phyloP scores from a whole-genome alignment of 2,329 filamentous ascomycete genomes.

The Ceratocystis cacaofunesta region DNA sequence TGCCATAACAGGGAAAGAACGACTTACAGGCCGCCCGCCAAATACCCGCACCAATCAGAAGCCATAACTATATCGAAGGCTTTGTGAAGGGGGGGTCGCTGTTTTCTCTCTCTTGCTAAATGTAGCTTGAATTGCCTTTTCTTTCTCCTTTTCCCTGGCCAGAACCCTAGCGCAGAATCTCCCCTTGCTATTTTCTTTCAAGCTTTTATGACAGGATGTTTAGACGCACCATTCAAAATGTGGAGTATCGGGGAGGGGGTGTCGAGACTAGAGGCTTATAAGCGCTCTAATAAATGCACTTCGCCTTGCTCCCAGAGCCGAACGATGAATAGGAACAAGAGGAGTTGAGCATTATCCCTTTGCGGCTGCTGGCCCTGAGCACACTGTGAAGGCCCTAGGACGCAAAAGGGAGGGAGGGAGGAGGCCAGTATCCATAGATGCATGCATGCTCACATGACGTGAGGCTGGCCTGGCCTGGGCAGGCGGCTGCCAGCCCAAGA shows the following conservation, averaged over 20 bases:
- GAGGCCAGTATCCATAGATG: neutral
- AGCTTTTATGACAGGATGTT: neutral
- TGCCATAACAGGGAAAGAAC: neutral
- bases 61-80: neutral
- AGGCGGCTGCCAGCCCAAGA: neutral
- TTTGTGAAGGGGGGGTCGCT: neutral
- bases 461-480: neutral
- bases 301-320: neutral
- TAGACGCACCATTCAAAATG: slow-evolving; percentile 5
- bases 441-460: neutral
- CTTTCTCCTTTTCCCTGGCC: neutral
- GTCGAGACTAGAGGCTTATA: neutral
- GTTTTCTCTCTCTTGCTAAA: neutral
- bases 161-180: neutral
- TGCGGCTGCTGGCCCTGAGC: neutral
- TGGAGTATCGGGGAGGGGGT: neutral
- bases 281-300: slow-evolving; percentile 16
- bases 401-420: neutral
- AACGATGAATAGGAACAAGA: neutral
- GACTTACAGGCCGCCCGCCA: neutral
- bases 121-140: neutral
- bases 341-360: neutral
- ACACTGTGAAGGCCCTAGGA: neutral
- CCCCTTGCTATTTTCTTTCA: neutral
- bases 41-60: slow-evolving; percentile 1